These are phyloP conservation scores for Spiraea crenata DNA, from an alignment of 331 rosid genomes.

Conservation along the genomic window DNA sequence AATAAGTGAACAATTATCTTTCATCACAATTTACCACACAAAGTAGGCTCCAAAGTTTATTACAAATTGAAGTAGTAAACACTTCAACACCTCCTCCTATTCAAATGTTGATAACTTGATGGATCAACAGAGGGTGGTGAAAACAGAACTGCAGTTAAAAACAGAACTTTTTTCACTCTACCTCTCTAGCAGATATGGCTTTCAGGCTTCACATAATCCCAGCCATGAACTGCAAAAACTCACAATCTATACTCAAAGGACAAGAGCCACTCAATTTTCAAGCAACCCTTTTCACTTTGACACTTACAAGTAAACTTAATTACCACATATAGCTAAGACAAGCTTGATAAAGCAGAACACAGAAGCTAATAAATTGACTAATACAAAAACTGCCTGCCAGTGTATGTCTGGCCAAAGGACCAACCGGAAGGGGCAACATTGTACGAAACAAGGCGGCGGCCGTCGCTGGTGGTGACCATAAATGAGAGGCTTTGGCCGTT, in stretches of 20 bases:
- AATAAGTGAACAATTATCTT: background rate
- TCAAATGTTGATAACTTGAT: conserved; percentile 4
- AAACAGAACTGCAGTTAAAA: conserved; percentile 2
- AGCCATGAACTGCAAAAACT: conserved; percentile 17
- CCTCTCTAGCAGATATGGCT: background rate
- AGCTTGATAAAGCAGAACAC: conserved; percentile 11
- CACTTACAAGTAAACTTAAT: background rate
- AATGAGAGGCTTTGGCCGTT: conserved; percentile 85
- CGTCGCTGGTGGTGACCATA: conserved; percentile 69
- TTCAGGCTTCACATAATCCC: conserved; percentile 1
- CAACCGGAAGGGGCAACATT: conserved; percentile 72
- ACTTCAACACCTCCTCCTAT: background rate
- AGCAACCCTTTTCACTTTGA: conserved; percentile 8
- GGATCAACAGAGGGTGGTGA: conserved; percentile 7
- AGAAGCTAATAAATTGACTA: conserved; percentile 21
- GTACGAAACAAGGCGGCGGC: conserved; percentile 53
- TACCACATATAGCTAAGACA: background rate
- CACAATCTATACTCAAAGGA: background rate
- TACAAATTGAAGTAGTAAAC: too few species aligned
- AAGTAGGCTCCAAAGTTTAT: background rate
- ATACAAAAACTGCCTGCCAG: conserved; percentile 66
- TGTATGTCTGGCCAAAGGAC: conserved; percentile 87
- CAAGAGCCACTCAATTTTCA: background rate
- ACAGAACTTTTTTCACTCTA: background rate
- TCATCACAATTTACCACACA: background rate